Evolutionary conservation across 352 stramenopile genomes (phyloP), one percentile per base, ranked within the genome.

Genomic region (Hyaloperonospora brassicae): DNA sequence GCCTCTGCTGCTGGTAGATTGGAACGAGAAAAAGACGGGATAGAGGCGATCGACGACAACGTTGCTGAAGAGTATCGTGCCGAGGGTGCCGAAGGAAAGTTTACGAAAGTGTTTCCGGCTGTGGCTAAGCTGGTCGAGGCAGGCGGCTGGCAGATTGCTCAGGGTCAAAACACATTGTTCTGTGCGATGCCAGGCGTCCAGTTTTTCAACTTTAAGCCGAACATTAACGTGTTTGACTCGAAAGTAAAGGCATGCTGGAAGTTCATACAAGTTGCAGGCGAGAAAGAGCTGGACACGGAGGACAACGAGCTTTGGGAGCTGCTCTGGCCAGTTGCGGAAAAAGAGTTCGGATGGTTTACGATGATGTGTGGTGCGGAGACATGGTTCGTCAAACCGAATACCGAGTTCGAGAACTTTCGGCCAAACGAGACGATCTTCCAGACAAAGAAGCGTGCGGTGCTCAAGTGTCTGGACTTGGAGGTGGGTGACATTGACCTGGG

Each of bases 401-500:
- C 77, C 17, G 63, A 70, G 40, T 90, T 90, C 48, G 63, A 78
- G 49, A 64, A 79, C 31, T 87, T 90, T 46, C 59, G 64, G 49
- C 80, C 80, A 12, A 90, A 90, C 52, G 77, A 86, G 43, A 90
- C 80, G 8, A 84, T 90, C 47, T 90, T 90, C 69, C 77, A 88
- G 67, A 79, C 50, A 46, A 87, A 88, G 63, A 86, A 87, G 59
- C 70, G 66, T 25, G 78, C 80, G 6, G 74, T 88, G 21, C 57
- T 87, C 48, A 79, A 87, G 57, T 85, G 73, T 54, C 52, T 90
- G 50, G 64, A 70, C 11, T 39, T 66, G 7, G 67, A 82, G 41
- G 62, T 79, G 9, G 66, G 83, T 27, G 61, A 61, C 11, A 74
- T 90, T 36, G 61, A 73, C 27, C 72, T 90, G 11, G 77, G 80